A percentile compares a stretch with the other conserved stretches of the same genome.
Conservation (phyloP, 2,329 filamentous ascomycete genomes). For the Claviceps citrina region DNA sequence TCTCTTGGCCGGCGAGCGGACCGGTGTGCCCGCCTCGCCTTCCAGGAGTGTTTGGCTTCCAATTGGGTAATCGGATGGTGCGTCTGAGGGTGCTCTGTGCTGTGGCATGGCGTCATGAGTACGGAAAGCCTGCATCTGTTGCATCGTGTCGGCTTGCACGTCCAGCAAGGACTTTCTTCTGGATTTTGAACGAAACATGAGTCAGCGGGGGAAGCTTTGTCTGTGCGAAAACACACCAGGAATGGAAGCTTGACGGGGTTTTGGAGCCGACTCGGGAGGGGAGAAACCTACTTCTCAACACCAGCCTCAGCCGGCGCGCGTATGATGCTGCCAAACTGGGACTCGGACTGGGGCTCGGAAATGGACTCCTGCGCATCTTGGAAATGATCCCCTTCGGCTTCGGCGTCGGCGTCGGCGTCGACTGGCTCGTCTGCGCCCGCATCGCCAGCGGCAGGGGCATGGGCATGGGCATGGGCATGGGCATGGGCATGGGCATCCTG, state of each 20-base stretch:
- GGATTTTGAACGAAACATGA: neutral
- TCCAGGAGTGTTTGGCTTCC: neutral
- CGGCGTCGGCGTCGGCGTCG: neutral
- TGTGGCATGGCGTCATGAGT: no score
- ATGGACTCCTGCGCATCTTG: neutral
- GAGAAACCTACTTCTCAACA: constrained; percentile 3
- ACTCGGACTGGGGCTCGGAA: neutral
- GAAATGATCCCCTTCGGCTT: no score
- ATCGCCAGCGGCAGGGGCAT: neutral
- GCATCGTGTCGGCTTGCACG: no score
- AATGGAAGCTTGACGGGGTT: no score
- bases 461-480: neutral
- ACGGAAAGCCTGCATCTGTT: no score
- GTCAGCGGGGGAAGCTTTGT: no score
- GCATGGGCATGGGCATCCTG: neutral
- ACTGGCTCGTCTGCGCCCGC: neutral
- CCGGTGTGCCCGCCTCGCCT: neutral
- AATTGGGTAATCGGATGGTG: neutral
- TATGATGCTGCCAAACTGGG: neutral
- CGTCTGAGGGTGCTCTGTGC: neutral
- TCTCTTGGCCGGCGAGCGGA: neutral
- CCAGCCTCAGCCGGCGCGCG: neutral
- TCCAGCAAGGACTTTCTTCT: neutral
- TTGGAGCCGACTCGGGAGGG: no score
- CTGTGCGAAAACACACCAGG: no score